phyloP scores from a whole-genome alignment of 345 rosid genomes.

The Cardamine resedifolia region DNA sequence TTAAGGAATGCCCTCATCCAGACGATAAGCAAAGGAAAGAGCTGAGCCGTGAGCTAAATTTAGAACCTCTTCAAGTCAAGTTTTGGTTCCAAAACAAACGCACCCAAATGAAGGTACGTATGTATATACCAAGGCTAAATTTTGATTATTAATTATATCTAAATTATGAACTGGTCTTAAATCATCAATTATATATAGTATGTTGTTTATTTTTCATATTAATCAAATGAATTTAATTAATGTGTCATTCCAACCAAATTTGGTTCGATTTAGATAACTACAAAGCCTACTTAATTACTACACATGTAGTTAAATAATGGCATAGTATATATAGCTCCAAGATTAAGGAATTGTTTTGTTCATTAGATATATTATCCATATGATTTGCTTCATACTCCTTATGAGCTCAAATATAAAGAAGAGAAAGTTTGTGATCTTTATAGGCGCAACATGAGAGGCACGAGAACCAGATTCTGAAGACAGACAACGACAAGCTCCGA shows the following conservation, averaged over 20 bases:
- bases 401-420: neutral
- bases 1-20: constrained; percentile 94
- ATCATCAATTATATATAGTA: neutral
- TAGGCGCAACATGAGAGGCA: constrained; percentile 91
- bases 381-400: neutral
- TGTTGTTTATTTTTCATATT: neutral
- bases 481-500: constrained; percentile 84
- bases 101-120: constrained; percentile 99
- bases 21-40: constrained; percentile 96
- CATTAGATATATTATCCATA: neutral
- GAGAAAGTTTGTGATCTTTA: neutral
- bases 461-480: constrained; percentile 72
- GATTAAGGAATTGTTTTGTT: neutral
- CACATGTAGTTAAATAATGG: neutral
- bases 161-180: neutral
- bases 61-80: constrained; percentile 88
- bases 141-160: neutral
- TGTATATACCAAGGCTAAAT: neutral
- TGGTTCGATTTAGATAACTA: neutral
- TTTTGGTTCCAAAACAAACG: constrained; percentile 99
- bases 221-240: neutral
- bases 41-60: constrained; percentile 66
- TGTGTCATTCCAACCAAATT: neutral
- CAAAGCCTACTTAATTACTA: neutral
- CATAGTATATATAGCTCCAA: neutral